Base-by-base conservation (phyloP, 768 basidiomycete genomes). In the Podaxis carcinomalis region DNA sequence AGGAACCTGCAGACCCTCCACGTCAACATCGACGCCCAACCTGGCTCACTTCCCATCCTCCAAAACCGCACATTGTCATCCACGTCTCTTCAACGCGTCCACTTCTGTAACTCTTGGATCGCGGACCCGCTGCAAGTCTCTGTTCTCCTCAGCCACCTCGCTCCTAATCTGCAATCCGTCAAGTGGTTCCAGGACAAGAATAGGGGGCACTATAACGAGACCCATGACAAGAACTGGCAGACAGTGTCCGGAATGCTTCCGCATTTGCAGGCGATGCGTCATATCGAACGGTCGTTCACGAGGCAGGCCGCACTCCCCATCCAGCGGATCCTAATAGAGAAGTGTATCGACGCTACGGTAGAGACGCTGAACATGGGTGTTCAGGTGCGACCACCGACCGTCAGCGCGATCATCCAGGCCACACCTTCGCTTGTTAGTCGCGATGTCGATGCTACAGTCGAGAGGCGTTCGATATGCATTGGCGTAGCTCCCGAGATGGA, bases 171-270 rank as follows among this genome's bases (percentile, higher is more conserved):
- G 49, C 88, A 91, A 68, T 77, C 73, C 27, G 71, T 92, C 55
- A 88, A 86, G 71, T 91, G 83, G 83, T 91, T 90, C 78, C 84
- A 87, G 66, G 89, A 90, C 67, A 88, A 86, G 73, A 90, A 84
- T 66, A 79, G 89, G n/a, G 79, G 83, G 0, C 87, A 88, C 4
- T 87, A 79, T 65, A 76, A 86, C 52, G 90, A 92, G 69, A 76
- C 78, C 35, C 85, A 90, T 65, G 83, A 85, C 10, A 79, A 78
- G 58, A 80, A 76, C 19, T 92, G 90, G 90, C 87, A 90, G 71
- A 80, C 75, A 51, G 85, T 85, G 28, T 78, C 78, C 1, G 88
- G 90, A 53, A 82, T 80, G 64, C 78, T 92, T 58, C 90, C 90
- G n/a, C 84, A 85, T 68, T 71, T 92, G 25, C 90, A 92, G 69